These are phyloP conservation scores for Dipteronia dyeriana DNA, from an alignment of 345 rosid genomes.

Conservation along the genomic window DNA sequence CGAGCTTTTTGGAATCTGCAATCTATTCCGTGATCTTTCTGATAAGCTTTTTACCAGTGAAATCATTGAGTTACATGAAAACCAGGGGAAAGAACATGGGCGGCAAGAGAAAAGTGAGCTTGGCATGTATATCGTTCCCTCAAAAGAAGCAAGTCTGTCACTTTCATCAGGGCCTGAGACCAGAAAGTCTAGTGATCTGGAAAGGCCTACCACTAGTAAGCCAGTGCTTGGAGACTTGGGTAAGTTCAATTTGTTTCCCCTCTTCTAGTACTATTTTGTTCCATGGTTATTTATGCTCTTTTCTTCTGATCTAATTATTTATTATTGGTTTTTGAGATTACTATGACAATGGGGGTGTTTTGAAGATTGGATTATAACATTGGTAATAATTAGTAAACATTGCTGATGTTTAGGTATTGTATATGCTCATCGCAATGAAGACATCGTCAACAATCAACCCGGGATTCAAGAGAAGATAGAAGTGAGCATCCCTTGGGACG, in stretches of 20 bases:
- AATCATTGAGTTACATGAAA: constrained; percentile 57
- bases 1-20: constrained; percentile 91
- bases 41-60: constrained; percentile 88
- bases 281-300: background rate
- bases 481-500: constrained; percentile 23
- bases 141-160: constrained; percentile 19
- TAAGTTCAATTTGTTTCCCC: constrained; percentile 30
- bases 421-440: constrained; percentile 82
- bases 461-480: constrained; percentile 16
- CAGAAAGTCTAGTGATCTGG: constrained; percentile 18
- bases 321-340: background rate
- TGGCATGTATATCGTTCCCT: constrained; percentile 22
- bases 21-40: constrained; percentile 87
- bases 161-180: constrained; percentile 17
- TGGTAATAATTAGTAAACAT: background rate
- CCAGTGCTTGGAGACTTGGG: constrained; percentile 65
- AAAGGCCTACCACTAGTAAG: constrained; percentile 22
- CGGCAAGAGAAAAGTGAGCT: constrained; percentile 29
- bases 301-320: background rate
- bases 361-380: background rate
- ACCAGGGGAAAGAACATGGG: constrained; percentile 34
- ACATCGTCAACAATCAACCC: constrained; percentile 57
- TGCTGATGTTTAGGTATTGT: constrained; percentile 52
- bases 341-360: background rate
- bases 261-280: background rate